Conservation (phyloP, 1,284 basidiomycete genomes). For the Marasmius oreades region DNA sequence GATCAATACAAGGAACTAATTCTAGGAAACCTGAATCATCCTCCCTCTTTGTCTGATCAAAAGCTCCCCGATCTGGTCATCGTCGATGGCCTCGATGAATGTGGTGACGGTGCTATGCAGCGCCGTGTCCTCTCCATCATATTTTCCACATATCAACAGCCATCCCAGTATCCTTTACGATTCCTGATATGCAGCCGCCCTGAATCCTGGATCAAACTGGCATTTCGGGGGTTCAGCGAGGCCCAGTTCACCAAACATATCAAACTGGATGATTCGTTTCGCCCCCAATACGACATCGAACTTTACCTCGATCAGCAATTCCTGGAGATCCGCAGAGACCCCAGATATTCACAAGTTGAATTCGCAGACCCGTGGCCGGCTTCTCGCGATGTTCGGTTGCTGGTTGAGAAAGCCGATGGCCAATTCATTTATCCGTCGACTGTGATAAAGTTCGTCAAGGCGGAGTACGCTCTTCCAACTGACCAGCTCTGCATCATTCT, state of each 20-base stretch:
- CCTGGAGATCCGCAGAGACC: not conserved
- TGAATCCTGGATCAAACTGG: constrained; percentile 20
- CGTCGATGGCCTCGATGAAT: constrained; percentile 6
- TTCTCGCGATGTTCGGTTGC: constrained; percentile 12
- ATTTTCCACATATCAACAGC: not conserved
- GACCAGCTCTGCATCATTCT: constrained; percentile 22
- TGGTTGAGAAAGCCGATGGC: constrained; percentile 21
- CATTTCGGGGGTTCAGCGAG: not conserved
- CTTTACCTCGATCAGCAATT: not conserved
- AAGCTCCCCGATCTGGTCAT: not conserved
- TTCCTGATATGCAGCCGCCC: constrained; percentile 24
- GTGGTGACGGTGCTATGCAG: not conserved
- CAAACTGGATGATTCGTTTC: not conserved
- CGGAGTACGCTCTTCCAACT: constrained; percentile 19
- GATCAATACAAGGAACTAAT: constrained; percentile 1
- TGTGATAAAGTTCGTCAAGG: constrained; percentile 23
- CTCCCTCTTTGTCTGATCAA: not conserved
- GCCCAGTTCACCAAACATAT: not conserved
- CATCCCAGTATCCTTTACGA: constrained; percentile 16
- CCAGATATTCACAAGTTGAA: not conserved
- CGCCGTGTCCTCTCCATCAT: not conserved
- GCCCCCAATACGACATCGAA: not conserved
- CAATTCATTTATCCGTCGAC: constrained; percentile 25
- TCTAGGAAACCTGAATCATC: not conserved
- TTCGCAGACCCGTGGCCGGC: constrained; percentile 18